These are phyloP conservation scores for Neonectria ditissima DNA, from an alignment of 2,329 filamentous ascomycete species.

Conservation along the genomic window DNA sequence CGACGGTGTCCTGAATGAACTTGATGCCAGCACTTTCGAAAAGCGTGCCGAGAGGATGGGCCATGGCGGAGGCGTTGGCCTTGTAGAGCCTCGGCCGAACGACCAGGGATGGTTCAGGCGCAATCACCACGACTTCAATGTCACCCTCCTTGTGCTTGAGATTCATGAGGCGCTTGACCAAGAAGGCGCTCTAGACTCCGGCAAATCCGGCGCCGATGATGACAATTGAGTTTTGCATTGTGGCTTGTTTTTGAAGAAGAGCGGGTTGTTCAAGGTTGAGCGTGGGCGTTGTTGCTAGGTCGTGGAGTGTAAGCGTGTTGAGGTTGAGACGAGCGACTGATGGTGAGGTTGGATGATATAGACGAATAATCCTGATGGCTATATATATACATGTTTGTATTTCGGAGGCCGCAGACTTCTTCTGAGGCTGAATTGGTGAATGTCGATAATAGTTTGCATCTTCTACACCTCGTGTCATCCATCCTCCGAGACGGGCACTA, in stretches of 20 bases:
- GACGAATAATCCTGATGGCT: background rate
- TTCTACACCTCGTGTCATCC: background rate
- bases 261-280: background rate
- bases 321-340: background rate
- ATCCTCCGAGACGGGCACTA: background rate
- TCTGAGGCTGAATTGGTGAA: background rate
- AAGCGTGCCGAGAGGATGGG: constrained; percentile 29
- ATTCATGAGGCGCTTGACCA: constrained; percentile 27
- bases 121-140: constrained; percentile 48
- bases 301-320: no score
- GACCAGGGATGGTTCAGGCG: constrained; percentile 47
- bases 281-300: background rate
- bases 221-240: constrained; percentile 22
- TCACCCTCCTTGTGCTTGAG: background rate
- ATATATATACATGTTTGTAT: background rate
- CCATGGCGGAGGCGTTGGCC: constrained; percentile 40
- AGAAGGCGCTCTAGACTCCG: constrained; percentile 30
- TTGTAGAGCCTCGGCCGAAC: constrained; percentile 53
- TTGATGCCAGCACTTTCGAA: constrained; percentile 44
- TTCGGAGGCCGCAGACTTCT: background rate
- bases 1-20: constrained; percentile 40
- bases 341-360: background rate
- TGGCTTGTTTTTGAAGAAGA: background rate
- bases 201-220: constrained; percentile 29
- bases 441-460: background rate